These are phyloP conservation scores for Bruguiera sexangula DNA, from an alignment of 345 rosid species.

Conservation along the genomic window DNA sequence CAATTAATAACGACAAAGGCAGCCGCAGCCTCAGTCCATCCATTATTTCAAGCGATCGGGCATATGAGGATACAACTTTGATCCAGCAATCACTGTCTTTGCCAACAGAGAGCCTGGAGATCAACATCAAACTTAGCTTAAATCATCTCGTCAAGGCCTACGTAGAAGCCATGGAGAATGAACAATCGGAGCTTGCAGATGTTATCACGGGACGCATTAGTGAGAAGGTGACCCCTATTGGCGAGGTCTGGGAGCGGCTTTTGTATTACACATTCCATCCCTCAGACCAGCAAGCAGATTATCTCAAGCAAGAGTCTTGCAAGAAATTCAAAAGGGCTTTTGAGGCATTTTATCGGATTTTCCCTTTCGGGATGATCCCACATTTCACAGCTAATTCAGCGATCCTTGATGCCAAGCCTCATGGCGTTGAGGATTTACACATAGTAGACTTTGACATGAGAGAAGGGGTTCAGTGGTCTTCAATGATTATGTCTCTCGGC, in stretches of 20 bases:
- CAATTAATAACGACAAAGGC: too few species aligned
- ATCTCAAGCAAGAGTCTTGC: constrained; percentile 20
- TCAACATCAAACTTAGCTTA: constrained; percentile 1
- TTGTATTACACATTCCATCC: constrained; percentile 16
- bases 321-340: constrained; percentile 13
- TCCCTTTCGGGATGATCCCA: constrained; percentile 23
- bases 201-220: constrained; percentile 19
- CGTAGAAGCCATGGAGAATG: constrained; percentile 18
- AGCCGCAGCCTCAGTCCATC: too few species aligned
- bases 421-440: constrained; percentile 15
- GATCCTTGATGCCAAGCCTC: constrained; percentile 19
- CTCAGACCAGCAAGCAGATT: constrained; percentile 12
- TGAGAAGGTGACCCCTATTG: constrained; percentile 21
- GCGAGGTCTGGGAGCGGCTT: constrained; percentile 17
- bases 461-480: constrained; percentile 34
- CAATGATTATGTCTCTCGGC: constrained; percentile 21
- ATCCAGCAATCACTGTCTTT: constrained; percentile 5
- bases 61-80: background rate
- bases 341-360: constrained; percentile 16
- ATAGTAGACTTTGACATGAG: constrained; percentile 32
- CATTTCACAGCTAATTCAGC: constrained; percentile 30
- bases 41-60: background rate
- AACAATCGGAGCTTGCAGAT: constrained; percentile 16
- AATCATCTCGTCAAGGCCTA: constrained; percentile 18
- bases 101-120: constrained; percentile 13